These are phyloP conservation scores for Globisporangium ultimum DNA, from an alignment of 352 stramenopile species.

Conservation along the genomic window DNA sequence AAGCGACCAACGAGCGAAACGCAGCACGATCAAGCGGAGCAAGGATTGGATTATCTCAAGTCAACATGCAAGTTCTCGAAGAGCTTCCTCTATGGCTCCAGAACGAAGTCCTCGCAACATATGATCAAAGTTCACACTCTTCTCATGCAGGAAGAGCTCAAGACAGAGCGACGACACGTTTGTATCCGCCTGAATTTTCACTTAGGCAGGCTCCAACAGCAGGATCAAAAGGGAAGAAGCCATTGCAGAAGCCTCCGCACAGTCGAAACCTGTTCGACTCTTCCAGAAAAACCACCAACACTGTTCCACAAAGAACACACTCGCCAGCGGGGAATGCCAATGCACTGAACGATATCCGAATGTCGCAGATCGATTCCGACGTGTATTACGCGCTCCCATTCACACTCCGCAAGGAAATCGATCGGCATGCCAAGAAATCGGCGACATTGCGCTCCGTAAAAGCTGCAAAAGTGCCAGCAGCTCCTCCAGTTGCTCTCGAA, in stretches of 20 bases:
- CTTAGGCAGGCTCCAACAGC: neutral
- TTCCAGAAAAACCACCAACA: slow-evolving; percentile 10
- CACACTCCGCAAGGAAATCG: slow-evolving; percentile 64
- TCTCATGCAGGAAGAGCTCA: neutral
- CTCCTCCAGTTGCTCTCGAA: neutral
- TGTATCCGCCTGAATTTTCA: neutral
- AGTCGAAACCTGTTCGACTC: slow-evolving; percentile 32
- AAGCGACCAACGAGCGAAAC: neutral
- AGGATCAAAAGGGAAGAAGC: slow-evolving; percentile 26
- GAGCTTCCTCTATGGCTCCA: slow-evolving; percentile 53
- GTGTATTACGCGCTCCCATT: slow-evolving; percentile 74
- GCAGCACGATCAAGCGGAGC: neutral
- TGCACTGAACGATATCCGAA: slow-evolving; percentile 58
- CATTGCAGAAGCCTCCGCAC: slow-evolving; percentile 17
- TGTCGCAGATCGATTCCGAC: slow-evolving; percentile 79
- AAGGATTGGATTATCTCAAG: slow-evolving; percentile 42
- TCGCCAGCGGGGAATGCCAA: slow-evolving; percentile 11
- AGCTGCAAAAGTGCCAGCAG: slow-evolving; percentile 11
- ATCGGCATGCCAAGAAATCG: slow-evolving; percentile 54
- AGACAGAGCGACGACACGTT: neutral
- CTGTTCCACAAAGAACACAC: neutral
- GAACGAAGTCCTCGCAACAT: slow-evolving; percentile 51
- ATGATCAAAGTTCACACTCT: slow-evolving; percentile 6
- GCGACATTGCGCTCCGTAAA: slow-evolving; percentile 4
- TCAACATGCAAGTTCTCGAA: slow-evolving; percentile 57